A percentile compares a stretch with the other conserved stretches of the same genome.
Conservation (phyloP, 2,329 filamentous ascomycete genomes). For the Alternaria sp. region DNA sequence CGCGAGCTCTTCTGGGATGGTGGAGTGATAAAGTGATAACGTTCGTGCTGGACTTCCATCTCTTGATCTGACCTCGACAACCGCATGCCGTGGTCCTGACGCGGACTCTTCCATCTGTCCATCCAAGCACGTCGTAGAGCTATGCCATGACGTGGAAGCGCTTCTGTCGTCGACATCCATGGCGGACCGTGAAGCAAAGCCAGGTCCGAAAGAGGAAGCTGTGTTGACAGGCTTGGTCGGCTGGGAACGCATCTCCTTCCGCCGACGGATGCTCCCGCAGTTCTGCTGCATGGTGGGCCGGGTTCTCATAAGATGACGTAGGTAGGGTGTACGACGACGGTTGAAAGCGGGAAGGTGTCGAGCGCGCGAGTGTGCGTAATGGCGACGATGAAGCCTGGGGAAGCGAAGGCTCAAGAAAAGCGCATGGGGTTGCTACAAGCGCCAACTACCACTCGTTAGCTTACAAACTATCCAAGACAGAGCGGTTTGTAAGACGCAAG, state of each 20-base stretch:
- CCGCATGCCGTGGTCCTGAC: conserved; percentile 13
- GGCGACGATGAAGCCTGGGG: conserved; percentile 32
- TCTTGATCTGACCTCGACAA: conserved; percentile 9
- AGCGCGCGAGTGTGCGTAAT: conserved; percentile 23
- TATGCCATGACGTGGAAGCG: conserved; percentile 32
- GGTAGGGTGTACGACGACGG: conserved; percentile 17
- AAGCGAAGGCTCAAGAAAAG: conserved; percentile 39
- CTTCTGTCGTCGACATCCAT: conserved; percentile 25
- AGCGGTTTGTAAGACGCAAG: conserved; percentile 48
- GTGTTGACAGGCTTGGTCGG: conserved; percentile 38
- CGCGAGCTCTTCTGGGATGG: conserved; percentile 48
- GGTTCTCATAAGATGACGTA: conserved; percentile 32
- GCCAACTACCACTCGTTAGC: conserved; percentile 47
- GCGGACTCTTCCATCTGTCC: conserved; percentile 25
- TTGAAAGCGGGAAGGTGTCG: conserved; percentile 16
- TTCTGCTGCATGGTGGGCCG: conserved; percentile 30
- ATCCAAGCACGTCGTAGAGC: conserved; percentile 24
- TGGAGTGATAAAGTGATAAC: conserved; percentile 16
- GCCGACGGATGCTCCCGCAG: conserved; percentile 24
- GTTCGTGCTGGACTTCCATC: conserved; percentile 14
- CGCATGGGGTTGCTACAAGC: conserved; percentile 39
- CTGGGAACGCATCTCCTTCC: conserved; percentile 39
- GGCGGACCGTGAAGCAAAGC: conserved; percentile 23
- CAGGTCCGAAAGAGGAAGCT: conserved; percentile 28
- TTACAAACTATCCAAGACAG: conserved; percentile 45